Evolutionary conservation across 2,329 filamentous ascomycete species (phyloP).

Genomic region (Pseudogymnoascus verrucosus): DNA sequence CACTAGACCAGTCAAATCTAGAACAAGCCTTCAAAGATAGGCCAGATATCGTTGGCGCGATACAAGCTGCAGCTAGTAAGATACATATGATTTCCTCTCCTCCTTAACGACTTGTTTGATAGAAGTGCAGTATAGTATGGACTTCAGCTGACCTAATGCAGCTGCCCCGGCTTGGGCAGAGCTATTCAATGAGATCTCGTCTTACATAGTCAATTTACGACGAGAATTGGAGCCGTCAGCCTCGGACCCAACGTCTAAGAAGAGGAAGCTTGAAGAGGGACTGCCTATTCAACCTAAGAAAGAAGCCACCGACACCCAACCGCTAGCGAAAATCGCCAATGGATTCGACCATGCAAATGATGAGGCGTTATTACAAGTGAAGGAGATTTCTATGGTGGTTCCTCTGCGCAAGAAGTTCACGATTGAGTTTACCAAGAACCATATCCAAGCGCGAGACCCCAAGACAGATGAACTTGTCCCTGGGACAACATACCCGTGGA

Average conservation of each 20-base stretch:
- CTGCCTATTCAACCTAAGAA: conserved; percentile 15
- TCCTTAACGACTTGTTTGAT: conserved; percentile 15
- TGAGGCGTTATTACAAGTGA: conserved; percentile 49
- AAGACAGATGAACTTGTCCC: conserved; percentile 44
- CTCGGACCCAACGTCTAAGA: conserved; percentile 26
- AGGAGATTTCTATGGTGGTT: conserved; percentile 59
- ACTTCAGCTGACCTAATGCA: conserved; percentile 9
- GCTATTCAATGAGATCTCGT: conserved; percentile 29
- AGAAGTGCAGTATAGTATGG: neutral
- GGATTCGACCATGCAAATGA: conserved; percentile 38
- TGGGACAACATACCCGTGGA: conserved; percentile 51
- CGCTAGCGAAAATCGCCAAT: conserved; percentile 19
- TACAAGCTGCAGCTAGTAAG: conserved; percentile 26
- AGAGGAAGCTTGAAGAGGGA: conserved; percentile 24
- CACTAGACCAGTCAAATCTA: conserved; percentile 24
- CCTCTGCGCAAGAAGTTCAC: conserved; percentile 63
- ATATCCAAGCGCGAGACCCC: conserved; percentile 49
- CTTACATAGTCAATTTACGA: conserved; percentile 19
- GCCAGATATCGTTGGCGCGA: conserved; percentile 25
- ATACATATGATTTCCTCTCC: conserved; percentile 16
- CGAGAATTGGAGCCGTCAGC: conserved; percentile 12
- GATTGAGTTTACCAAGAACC: conserved; percentile 51
- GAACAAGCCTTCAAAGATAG: conserved; percentile 26
- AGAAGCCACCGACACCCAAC: conserved; percentile 10
- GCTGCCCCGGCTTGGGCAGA: conserved; percentile 18